Conservation (phyloP, 805 yeast species). For the Candida hispaniensis region DNA sequence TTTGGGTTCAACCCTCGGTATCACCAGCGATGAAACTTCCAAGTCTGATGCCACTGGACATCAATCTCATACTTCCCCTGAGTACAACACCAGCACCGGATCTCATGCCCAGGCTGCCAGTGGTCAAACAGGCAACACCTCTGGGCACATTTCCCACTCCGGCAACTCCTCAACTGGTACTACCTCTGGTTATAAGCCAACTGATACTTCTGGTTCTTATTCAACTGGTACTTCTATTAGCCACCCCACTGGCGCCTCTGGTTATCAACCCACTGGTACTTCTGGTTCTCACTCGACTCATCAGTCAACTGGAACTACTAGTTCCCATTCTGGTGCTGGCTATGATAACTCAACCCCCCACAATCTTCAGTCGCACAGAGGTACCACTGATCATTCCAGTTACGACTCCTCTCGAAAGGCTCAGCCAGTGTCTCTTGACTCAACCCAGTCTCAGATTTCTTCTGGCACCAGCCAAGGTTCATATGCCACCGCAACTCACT, state of each 20-base stretch:
- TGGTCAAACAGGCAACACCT: conserved; percentile 3
- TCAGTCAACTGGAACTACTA: no score
- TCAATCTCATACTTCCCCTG: not conserved
- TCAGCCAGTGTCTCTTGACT: no score
- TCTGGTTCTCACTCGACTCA: no score
- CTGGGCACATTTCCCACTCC: conserved; percentile 2
- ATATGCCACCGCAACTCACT: no score
- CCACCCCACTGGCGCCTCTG: conserved; percentile 1
- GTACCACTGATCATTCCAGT: no score
- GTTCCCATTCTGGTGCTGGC: not conserved
- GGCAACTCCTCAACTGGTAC: not conserved
- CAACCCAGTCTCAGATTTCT: no score
- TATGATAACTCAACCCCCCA: not conserved
- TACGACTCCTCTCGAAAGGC: no score
- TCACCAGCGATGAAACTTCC: not conserved
- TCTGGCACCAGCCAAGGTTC: no score
- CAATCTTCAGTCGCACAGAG: not conserved
- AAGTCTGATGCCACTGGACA: conserved; percentile 1
- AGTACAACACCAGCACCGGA: not conserved
- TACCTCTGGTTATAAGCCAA: conserved; percentile 3
- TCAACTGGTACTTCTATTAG: conserved; percentile 2
- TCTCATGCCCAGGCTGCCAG: conserved; percentile 10
- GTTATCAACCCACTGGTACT: conserved; percentile 8
- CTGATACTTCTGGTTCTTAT: conserved; percentile 1
- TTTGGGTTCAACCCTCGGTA: not conserved